Evolutionary conservation across 257 asterid genomes (phyloP).

Genomic region (Petunia axillaris): DNA sequence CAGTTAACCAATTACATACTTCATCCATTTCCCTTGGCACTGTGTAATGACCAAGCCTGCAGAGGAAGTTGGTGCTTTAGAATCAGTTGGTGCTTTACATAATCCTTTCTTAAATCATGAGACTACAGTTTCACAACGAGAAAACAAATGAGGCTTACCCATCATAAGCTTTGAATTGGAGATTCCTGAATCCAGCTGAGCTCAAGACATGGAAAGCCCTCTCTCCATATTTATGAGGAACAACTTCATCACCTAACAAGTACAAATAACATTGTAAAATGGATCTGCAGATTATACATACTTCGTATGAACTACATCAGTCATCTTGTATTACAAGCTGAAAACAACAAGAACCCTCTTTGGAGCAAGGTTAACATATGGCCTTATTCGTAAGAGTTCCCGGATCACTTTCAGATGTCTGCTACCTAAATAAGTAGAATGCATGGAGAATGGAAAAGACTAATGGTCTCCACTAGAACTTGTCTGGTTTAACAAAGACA

Average conservation of each 20-base stretch:
- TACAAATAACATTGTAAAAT: background rate
- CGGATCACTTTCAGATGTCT: background rate
- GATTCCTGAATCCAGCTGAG: constrained; percentile 76
- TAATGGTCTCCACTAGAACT: background rate
- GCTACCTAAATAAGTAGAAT: background rate
- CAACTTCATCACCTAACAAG: constrained; percentile 77
- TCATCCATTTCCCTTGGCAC: constrained; percentile 94
- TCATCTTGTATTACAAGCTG: background rate
- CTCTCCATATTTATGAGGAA: constrained; percentile 76
- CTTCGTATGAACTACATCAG: background rate
- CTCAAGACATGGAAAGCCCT: constrained; percentile 64
- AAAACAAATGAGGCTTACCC: constrained; percentile 50
- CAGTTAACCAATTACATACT: constrained; percentile 74
- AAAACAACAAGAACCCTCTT: background rate
- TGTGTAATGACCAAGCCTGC: constrained; percentile 88
- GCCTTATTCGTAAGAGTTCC: background rate
- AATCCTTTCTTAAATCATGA: background rate
- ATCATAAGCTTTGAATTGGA: constrained; percentile 66
- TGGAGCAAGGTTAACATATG: background rate
- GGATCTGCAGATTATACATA: background rate
- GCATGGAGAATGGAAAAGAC: background rate
- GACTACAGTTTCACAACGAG: background rate
- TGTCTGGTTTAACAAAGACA: background rate
- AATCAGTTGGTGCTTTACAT: background rate
- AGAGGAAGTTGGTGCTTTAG: background rate